Evolutionary conservation across 116 monocot genomes (phyloP), one percentile per base, ranked within the genome.

Genomic region (Dioscorea cayenensis): DNA sequence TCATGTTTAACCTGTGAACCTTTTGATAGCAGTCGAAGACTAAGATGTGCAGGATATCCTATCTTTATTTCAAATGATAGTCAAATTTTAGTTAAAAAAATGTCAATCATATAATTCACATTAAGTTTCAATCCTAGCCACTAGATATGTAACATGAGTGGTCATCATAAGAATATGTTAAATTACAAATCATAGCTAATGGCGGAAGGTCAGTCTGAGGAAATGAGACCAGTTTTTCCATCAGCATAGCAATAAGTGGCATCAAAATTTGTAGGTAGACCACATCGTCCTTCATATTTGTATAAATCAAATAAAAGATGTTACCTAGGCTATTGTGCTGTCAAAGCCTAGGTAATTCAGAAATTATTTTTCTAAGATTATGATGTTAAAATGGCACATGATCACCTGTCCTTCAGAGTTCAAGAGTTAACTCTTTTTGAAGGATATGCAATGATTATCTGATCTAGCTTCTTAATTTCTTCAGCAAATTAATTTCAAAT

Each of bases 251-350:
- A 95, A 78, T 95, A 95, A n/a, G 82, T 79, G 7, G 92, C 65
- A 86, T 95, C 95, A 85, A 95, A 95, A 72, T 92, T 95, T 69
- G 95, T 92, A 25, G 95, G 95, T 76, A 92, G 75, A 22, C 95
- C 95, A 77, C 95, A 95, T 75, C 95, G 83, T 74, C 95, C 95
- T 80, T 95, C 95, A 52, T 95, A 95, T 16, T 92, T 95, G 79
- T 75, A 83, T 55, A 11, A 16, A 55, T 55, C n/a, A 52, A 9
- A 52, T 52, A 52, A 16, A 0, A 52, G 17, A 52, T 18, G 52
- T 52, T 52, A 52, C 17, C 10, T n/a, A n/a, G n/a, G n/a, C n/a
- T n/a, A n/a, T n/a, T n/a, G n/a, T n/a, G n/a, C 32, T 3, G 32
- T 32, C 32, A 32, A 32, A 32, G 32, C 32, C 81, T 59, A 97